Conservation (phyloP, 2,329 filamentous ascomycete species). For the Penicillium sp. region DNA sequence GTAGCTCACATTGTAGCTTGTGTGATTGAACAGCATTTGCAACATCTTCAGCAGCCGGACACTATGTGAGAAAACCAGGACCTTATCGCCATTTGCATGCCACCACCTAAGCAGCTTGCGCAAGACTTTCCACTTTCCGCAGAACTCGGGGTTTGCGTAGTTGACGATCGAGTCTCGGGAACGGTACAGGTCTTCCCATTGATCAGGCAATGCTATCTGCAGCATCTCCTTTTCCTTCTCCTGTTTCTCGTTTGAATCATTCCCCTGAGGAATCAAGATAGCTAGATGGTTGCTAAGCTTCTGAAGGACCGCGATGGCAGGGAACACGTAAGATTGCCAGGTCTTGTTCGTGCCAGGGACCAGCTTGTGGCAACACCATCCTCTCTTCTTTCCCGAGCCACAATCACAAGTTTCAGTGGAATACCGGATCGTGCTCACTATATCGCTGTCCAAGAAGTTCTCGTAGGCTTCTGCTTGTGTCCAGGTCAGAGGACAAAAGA, state of each 20-base stretch:
- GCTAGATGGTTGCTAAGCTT: constrained; percentile 94
- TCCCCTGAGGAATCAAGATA: constrained; percentile 72
- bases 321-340: constrained; percentile 82
- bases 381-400: constrained; percentile 68
- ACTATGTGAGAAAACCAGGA: constrained; percentile 91
- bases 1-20: constrained; percentile 88
- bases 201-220: constrained; percentile 71
- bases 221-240: constrained; percentile 76
- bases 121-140: constrained; percentile 94
- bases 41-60: constrained; percentile 83
- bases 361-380: constrained; percentile 75
- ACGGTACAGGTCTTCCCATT: constrained; percentile 73
- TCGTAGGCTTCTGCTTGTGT: constrained; percentile 82
- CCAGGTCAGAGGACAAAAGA: constrained; percentile 89
- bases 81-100: constrained; percentile 89
- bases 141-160: constrained; percentile 85
- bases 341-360: constrained; percentile 62
- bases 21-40: constrained; percentile 81
- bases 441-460: constrained; percentile 73
- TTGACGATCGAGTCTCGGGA: constrained; percentile 78
- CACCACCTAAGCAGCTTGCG: constrained; percentile 86
- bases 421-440: constrained; percentile 69
- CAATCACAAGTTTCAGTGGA: constrained; percentile 72
- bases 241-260: constrained; percentile 71
- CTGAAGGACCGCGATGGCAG: constrained; percentile 77